Evolutionary conservation across 192 early-diverging fungal genomes (phyloP).

Genomic region (Rhizophagus clarus): DNA sequence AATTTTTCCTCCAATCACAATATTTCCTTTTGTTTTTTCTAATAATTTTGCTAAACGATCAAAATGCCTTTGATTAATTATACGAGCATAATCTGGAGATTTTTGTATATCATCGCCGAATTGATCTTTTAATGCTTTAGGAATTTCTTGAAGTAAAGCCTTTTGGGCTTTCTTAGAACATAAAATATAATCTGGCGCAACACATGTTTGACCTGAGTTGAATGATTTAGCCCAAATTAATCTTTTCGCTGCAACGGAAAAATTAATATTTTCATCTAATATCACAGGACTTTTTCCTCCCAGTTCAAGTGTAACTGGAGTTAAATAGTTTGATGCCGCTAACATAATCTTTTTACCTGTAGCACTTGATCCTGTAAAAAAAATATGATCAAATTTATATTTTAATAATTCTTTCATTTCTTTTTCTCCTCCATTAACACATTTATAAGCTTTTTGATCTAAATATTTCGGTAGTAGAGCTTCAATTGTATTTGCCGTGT

Average conservation of each 20-base stretch:
- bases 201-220: constrained; percentile 88
- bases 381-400: constrained; percentile 86
- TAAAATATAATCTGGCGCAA: constrained; percentile 80
- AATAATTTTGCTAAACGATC: constrained; percentile 61
- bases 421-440: constrained; percentile 76
- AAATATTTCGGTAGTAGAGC: constrained; percentile 74
- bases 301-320: constrained; percentile 88
- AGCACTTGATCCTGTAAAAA: constrained; percentile 83
- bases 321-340: constrained; percentile 86
- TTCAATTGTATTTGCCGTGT: constrained; percentile 64
- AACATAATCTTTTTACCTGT: constrained; percentile 82
- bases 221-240: constrained; percentile 80
- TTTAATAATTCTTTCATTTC: constrained; percentile 77
- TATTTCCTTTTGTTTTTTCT: constrained; percentile 50
- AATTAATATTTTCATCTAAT: constrained; percentile 67
- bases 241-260: constrained; percentile 66
- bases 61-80: constrained; percentile 64
- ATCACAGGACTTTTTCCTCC: constrained; percentile 87
- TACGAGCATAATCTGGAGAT: constrained; percentile 56
- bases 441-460: constrained; percentile 60
- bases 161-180: constrained; percentile 49
- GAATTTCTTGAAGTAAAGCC: constrained; percentile 54
- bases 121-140: constrained; percentile 40
- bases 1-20: constrained; percentile 61
- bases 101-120: constrained; percentile 45